phyloP scores from a whole-genome alignment of 2,329 filamentous ascomycete species.

The Paraconiothyrium brasiliense region DNA sequence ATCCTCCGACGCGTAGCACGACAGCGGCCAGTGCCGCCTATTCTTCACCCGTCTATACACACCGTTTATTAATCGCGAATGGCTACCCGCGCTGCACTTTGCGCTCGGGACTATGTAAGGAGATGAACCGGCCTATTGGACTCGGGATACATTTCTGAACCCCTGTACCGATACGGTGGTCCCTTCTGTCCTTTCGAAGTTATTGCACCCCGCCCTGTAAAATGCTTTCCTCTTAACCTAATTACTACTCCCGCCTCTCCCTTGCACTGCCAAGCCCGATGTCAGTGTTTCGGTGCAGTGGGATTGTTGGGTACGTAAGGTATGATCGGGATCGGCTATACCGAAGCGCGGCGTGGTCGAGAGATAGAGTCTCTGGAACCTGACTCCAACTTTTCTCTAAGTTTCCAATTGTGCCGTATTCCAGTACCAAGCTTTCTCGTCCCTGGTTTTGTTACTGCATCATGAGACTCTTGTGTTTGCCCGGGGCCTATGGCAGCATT shows the following conservation, averaged over 20 bases:
- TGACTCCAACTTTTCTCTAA: neutral
- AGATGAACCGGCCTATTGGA: constrained; percentile 7
- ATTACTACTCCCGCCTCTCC: constrained; percentile 2
- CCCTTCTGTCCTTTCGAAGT: constrained; percentile 1
- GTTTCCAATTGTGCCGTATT: neutral
- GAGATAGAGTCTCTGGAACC: neutral
- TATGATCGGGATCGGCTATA: neutral
- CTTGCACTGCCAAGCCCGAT: constrained; percentile 5
- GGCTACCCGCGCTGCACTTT: constrained; percentile 4
- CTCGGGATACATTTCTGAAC: constrained; percentile 8
- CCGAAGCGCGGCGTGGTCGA: neutral
- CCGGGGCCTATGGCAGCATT: constrained; percentile 37
- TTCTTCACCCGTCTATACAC: neutral
- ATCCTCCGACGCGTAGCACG: constrained; percentile 5
- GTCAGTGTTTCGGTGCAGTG: constrained; percentile 5
- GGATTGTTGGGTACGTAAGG: constrained; percentile 1
- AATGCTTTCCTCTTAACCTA: constrained; percentile 5
- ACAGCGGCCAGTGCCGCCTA: constrained; percentile 8
- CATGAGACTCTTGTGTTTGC: constrained; percentile 33
- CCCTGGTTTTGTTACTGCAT: constrained; percentile 9
- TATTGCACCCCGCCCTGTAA: constrained; percentile 12
- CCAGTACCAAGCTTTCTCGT: constrained; percentile 6
- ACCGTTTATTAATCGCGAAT: neutral
- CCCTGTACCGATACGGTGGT: neutral
- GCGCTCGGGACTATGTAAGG: neutral